Evolutionary conservation across 192 early-diverging fungal genomes (phyloP).

Genomic region (Haplosporangium gracile): DNA sequence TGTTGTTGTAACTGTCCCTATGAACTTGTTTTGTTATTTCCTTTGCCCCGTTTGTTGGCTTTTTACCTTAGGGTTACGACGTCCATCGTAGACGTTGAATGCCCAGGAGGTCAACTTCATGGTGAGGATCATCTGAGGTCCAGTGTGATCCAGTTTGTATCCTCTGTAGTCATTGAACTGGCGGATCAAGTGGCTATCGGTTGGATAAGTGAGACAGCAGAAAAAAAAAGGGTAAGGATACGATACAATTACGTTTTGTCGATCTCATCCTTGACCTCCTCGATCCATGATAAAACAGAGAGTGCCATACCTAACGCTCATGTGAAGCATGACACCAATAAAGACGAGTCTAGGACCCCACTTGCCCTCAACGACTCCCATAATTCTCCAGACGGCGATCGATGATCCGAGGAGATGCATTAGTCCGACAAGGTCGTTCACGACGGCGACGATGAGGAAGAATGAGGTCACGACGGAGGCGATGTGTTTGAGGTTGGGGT

Average conservation of each 20-base stretch:
- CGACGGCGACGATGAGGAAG: conserved; percentile 66
- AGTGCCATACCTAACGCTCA: conserved; percentile 63
- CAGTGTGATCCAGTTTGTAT: conserved; percentile 85
- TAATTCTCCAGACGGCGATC: conserved; percentile 67
- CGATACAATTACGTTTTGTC: neutral
- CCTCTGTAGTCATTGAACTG: conserved; percentile 60
- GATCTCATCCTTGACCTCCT: neutral
- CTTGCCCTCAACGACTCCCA: conserved; percentile 56
- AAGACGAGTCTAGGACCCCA: conserved; percentile 73
- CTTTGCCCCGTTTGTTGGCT: neutral
- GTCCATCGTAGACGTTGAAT: conserved; percentile 87
- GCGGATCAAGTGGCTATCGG: conserved; percentile 62
- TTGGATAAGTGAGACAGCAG: neutral
- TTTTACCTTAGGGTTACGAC: conserved; percentile 51
- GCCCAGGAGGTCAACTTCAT: conserved; percentile 93
- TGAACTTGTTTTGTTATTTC: neutral
- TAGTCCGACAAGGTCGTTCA: conserved; percentile 71
- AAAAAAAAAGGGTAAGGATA: conserved; percentile 4
- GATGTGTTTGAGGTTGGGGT: conserved; percentile 63
- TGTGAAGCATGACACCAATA: conserved; percentile 72
- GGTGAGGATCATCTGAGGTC: conserved; percentile 95
- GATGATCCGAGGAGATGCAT: conserved; percentile 65
- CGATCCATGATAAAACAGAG: neutral
- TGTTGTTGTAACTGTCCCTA: neutral
- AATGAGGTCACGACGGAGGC: conserved; percentile 69